Conservation (phyloP, 345 rosid species). For the Euphorbia tirucalli region DNA sequence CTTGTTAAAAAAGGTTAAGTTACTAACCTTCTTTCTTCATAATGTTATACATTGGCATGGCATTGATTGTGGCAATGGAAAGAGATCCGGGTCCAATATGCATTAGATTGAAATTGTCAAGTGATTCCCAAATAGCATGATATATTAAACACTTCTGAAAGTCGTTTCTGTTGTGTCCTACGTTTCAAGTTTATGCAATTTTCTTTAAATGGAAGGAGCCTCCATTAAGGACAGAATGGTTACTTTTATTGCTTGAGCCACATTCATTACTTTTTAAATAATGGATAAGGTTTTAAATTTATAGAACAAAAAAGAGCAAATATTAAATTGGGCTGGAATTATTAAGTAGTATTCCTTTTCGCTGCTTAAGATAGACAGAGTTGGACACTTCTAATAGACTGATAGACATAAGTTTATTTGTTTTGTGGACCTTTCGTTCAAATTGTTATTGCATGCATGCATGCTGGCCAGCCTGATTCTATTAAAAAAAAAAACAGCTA, state of each 20-base stretch:
- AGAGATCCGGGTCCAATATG: not conserved
- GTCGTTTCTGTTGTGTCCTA: not conserved
- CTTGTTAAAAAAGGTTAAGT: slow-evolving; percentile 18
- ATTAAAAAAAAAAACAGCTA: no score
- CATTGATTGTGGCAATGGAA: slow-evolving; percentile 8
- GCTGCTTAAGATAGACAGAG: no score
- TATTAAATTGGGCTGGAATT: not conserved
- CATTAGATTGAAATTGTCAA: no score
- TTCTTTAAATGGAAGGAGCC: not conserved
- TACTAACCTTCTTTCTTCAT: slow-evolving; percentile 1
- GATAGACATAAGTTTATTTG: not conserved
- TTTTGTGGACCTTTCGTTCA: no score
- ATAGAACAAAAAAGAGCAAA: slow-evolving; percentile 6
- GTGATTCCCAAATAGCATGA: not conserved
- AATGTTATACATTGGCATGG: not conserved
- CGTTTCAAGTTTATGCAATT: not conserved
- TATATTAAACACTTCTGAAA: slow-evolving; percentile 5
- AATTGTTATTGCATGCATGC: not conserved
- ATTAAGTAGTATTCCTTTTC: not conserved
- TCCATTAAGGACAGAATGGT: not conserved
- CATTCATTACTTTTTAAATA: not conserved
- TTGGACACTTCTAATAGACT: not conserved
- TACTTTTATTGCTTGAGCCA: not conserved
- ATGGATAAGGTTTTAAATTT: not conserved
- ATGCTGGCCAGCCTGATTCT: not conserved